Base-by-base conservation (phyloP, 805 yeast species). In the Sugiyamaella americana region DNA sequence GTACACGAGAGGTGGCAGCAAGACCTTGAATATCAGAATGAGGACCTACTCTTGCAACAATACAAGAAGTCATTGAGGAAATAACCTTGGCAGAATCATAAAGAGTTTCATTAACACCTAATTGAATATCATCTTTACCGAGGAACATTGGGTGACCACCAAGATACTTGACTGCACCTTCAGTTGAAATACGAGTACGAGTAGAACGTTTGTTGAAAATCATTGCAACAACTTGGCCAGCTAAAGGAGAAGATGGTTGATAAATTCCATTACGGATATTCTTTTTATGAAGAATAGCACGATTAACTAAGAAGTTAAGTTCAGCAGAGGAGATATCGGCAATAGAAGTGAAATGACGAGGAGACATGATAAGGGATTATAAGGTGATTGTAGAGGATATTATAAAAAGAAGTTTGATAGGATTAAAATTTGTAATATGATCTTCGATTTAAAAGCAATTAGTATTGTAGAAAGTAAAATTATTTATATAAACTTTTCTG, bases 101-200 rank as follows among this genome's bases (percentile, higher is more conserved):
- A 49, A 87, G 68, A 0, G 93, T 76, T 71, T 93, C 98, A 62
- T 93, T 93, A 38, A 87, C 96, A 38, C 98, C 98, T 47, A 93
- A 72, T 67, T 93, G 98, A 62, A 93, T 93, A 58, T 93, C 98
- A 56, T 89, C 96, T 58, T 84, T 87, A 43, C 98, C 98, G 55
- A 93, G 72, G 60, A 93, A 93, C 93, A 93, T 84, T 10, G 98
- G 96, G 57, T 83, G 93, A 4, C 89, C 98, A 17, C 98, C 98
- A 55, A 91, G 84, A 62, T 84, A 88, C 2, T 85, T 75, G 10
- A 89, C 85, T 13, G 98, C 98, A 43, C 95, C 97, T 64, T 93
- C 98, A 8, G 89, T 75, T 20, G 96, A 87, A 34, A 93, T 78
- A 66, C 98, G 80, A 20, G 98, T 93, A 67, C 98, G 78, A 20